Conservation (phyloP, 1,284 basidiomycete genomes). For the Moniliophthora roreri region DNA sequence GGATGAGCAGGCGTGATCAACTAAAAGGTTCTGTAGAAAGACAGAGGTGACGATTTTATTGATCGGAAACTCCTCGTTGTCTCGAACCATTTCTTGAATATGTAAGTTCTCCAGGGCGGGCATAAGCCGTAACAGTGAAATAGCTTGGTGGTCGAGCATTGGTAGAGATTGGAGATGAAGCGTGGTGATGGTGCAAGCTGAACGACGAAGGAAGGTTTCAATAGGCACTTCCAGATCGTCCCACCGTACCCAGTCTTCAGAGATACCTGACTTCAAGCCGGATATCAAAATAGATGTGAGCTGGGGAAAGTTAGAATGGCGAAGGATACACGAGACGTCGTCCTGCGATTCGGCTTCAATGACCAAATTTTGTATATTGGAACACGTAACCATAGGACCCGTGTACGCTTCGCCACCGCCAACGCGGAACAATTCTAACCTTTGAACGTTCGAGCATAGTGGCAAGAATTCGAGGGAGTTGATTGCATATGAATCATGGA, state of each 20-base stretch:
- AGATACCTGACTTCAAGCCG: background rate
- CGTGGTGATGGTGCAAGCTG: background rate
- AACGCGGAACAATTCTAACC: background rate
- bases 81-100: background rate
- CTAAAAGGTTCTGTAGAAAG: background rate
- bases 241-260: background rate
- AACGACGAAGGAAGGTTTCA: background rate
- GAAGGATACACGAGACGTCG: slow-evolving; percentile 1
- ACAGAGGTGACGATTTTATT: background rate
- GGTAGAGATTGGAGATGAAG: slow-evolving; percentile 2
- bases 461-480: background rate
- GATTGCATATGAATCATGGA: background rate
- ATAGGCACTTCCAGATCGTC: background rate
- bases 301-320: background rate
- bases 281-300: background rate
- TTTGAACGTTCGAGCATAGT: background rate
- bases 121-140: background rate
- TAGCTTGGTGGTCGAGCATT: background rate
- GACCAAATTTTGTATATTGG: background rate
- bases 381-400: background rate
- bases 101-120: background rate
- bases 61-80: background rate
- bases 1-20: background rate
- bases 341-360: background rate
- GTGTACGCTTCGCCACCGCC: background rate